Base-by-base conservation (phyloP, 805 yeast species). In the Saturnispora silvae region DNA sequence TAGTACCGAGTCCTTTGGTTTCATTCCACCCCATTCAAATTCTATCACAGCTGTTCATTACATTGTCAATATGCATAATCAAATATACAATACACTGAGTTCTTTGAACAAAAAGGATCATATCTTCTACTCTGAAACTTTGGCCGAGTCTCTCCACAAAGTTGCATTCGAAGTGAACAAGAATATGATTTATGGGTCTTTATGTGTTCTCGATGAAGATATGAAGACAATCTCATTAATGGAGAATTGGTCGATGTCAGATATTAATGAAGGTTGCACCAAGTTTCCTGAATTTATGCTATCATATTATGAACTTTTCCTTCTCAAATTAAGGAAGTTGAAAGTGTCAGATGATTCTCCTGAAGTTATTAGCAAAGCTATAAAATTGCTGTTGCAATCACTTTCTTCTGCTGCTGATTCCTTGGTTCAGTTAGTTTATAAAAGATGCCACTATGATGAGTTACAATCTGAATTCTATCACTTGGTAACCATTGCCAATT, bases 11-110 rank as follows among this genome's bases (percentile, higher is more conserved):
- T 48, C 56, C 25, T 72, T 62, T 51, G 77, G 78, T 1, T 77
- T 75, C 47, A 51, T 78, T 17, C 87, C 89, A 3, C 77, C 79
- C 1, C 63, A 64, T 37, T 64, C 85, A 1, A 81, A 79, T 49
- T 70, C 80, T 7, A 58, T 81, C 18, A 66, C 82, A 32, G 64
- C 80, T 3, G 53, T 75, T 25, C 64, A 69, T 44, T 75, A 70
- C 46, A 52, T 73, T 27, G 66, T 75, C 1, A 55, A 57, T 20
- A 57, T 77, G 13, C 61, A 70, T 19, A 61, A 60, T 3, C 60
- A 64, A 2, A 54, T 78, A 8, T 63, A 22, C 15, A 35, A 42
- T 4, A 35, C 43, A 32, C 46, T 43, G 53, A 58, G 20, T 56
- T 63, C 20, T 56, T 67, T 29, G 62, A 63, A 30, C 67, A 64